Conservation (phyloP, 2,329 filamentous ascomycete species). For the Pezicula carpinea region DNA sequence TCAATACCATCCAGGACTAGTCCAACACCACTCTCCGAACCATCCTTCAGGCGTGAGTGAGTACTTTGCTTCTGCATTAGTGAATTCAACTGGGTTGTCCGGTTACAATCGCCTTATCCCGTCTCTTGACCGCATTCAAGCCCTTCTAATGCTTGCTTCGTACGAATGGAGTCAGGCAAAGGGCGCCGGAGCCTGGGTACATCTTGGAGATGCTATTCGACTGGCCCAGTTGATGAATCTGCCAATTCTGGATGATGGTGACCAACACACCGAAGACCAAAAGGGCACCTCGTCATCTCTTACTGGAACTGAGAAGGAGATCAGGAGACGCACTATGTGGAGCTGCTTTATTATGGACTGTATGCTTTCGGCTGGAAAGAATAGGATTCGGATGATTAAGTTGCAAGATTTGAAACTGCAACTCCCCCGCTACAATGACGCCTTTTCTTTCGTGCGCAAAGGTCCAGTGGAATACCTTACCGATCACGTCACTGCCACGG, state of each 20-base stretch:
- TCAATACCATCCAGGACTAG: constrained; percentile 59
- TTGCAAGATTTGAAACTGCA: constrained; percentile 58
- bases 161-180: constrained; percentile 67
- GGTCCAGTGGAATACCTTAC: constrained; percentile 47
- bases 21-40: constrained; percentile 38
- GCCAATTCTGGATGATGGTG: constrained; percentile 46
- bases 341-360: constrained; percentile 71
- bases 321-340: constrained; percentile 66
- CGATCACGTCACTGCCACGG: not conserved
- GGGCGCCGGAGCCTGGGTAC: constrained; percentile 61
- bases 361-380: constrained; percentile 60
- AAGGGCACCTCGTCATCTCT: constrained; percentile 15
- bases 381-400: constrained; percentile 54
- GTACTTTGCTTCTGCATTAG: constrained; percentile 58
- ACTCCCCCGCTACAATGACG: constrained; percentile 62
- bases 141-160: constrained; percentile 64
- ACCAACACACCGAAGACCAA: constrained; percentile 31
- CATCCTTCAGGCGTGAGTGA: constrained; percentile 55
- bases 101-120: constrained; percentile 44
- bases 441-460: constrained; percentile 58
- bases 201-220: constrained; percentile 53
- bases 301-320: constrained; percentile 54
- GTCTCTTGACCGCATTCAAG: constrained; percentile 60
- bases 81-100: constrained; percentile 43
- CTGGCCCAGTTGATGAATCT: constrained; percentile 59